These are phyloP conservation scores for Globisporangium carolinianum DNA, from an alignment of 352 stramenopile species.

Conservation along the genomic window DNA sequence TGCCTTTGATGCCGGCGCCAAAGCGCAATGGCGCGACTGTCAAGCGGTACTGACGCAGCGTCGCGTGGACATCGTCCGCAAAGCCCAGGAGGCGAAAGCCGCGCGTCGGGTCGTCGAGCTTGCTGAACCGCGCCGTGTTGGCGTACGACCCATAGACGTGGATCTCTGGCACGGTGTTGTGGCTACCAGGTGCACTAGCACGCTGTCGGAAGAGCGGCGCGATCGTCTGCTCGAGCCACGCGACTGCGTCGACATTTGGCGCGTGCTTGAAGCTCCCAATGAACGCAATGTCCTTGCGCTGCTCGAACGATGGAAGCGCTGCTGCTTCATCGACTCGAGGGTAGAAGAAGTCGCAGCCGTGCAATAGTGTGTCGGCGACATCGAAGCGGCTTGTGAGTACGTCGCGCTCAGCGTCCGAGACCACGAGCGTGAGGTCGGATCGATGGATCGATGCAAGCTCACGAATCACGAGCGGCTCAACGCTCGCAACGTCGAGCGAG, in stretches of 20 bases:
- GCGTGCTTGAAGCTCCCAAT: constrained; percentile 91
- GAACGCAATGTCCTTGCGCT: constrained; percentile 72
- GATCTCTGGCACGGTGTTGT: constrained; percentile 28
- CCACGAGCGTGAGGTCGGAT: constrained; percentile 67
- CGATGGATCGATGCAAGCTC: constrained; percentile 74
- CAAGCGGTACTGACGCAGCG: constrained; percentile 57
- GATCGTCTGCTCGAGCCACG: constrained; percentile 62
- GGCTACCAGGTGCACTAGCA: not conserved
- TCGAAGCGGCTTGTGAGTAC: constrained; percentile 58
- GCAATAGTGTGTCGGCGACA: constrained; percentile 30
- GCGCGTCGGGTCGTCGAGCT: constrained; percentile 35
- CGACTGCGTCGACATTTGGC: constrained; percentile 88
- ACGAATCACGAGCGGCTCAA: constrained; percentile 66
- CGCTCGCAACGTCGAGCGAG: constrained; percentile 24
- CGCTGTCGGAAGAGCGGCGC: constrained; percentile 60
- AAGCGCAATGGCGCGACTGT: constrained; percentile 89
- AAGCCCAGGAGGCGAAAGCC: constrained; percentile 81
- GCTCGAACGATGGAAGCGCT: constrained; percentile 14
- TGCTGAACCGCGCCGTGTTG: constrained; percentile 36
- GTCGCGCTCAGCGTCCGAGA: constrained; percentile 59
- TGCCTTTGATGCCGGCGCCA: constrained; percentile 93
- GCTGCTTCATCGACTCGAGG: constrained; percentile 17
- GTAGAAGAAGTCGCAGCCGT: constrained; percentile 73
- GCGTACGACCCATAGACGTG: constrained; percentile 87
- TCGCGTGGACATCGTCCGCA: constrained; percentile 64